These are phyloP conservation scores for Aspergillus tamarii DNA, from an alignment of 2,329 filamentous ascomycete genomes.

Conservation along the genomic window DNA sequence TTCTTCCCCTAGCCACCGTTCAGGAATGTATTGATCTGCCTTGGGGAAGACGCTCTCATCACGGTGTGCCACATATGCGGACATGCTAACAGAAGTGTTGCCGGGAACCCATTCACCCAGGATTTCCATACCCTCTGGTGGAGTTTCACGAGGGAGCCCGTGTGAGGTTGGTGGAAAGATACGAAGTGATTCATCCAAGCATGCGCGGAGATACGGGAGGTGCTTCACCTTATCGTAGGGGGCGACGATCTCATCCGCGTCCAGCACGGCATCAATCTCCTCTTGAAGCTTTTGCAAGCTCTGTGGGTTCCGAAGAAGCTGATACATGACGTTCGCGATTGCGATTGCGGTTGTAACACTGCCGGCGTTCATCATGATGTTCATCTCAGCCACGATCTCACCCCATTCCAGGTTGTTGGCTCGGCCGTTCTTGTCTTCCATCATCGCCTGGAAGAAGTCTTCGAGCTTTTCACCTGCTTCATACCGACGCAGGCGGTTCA, in stretches of 20 bases:
- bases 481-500: slow-evolving; percentile 33
- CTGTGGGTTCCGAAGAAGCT: slow-evolving; percentile 54
- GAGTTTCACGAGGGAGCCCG: slow-evolving; percentile 51
- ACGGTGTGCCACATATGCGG: slow-evolving; percentile 42
- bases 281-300: slow-evolving; percentile 45
- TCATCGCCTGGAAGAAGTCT: slow-evolving; percentile 62
- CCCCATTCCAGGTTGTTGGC: slow-evolving; percentile 58
- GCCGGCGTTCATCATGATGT: slow-evolving; percentile 52
- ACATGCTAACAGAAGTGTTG: slow-evolving; percentile 49
- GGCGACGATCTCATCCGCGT: slow-evolving; percentile 48
- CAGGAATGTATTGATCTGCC: slow-evolving; percentile 43
- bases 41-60: slow-evolving; percentile 43
- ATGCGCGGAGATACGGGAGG: slow-evolving; percentile 57
- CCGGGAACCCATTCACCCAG: slow-evolving; percentile 51
- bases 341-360: slow-evolving; percentile 57
- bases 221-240: slow-evolving; percentile 56
- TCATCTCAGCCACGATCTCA: slow-evolving; percentile 60
- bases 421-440: slow-evolving; percentile 54
- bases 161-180: slow-evolving; percentile 50
- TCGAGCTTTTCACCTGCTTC: slow-evolving; percentile 58
- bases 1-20: slow-evolving; percentile 48
- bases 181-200: slow-evolving; percentile 55
- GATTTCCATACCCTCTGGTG: slow-evolving; percentile 48
- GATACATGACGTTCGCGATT: slow-evolving; percentile 58
- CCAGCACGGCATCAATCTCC: slow-evolving; percentile 52